phyloP scores from a whole-genome alignment of 2,329 filamentous ascomycete genomes.

The Reticulascus tulasneorum region DNA sequence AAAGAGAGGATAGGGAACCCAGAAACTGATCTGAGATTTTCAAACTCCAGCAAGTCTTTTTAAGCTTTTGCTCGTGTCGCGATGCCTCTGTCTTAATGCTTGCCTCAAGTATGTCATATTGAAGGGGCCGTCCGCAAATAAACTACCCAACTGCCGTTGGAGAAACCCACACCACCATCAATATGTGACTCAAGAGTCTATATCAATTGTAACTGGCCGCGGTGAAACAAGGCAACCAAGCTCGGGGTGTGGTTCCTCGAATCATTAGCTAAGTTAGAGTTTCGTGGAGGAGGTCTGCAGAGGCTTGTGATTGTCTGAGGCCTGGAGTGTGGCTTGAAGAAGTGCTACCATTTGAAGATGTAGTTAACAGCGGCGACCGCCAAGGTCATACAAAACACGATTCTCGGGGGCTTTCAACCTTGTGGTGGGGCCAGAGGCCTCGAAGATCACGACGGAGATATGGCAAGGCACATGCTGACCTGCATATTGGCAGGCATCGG shows the following conservation, averaged over 20 bases:
- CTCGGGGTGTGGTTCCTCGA: no score
- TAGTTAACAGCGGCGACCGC: no score
- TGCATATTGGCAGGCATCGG: background rate
- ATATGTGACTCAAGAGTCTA: constrained; percentile 3
- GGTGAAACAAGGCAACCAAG: constrained; percentile 3
- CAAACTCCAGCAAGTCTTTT: no score
- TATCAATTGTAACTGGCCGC: constrained; percentile 1
- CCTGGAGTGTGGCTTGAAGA: no score
- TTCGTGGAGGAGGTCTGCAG: no score
- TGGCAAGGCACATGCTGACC: constrained; percentile 1
- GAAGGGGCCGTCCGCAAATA: background rate
- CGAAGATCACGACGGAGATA: background rate
- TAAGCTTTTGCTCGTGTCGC: no score
- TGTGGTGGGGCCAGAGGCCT: constrained; percentile 1
- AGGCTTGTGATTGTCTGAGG: no score
- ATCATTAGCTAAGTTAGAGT: no score
- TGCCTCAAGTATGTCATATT: background rate
- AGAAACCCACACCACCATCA: constrained; percentile 3
- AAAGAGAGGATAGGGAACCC: no score
- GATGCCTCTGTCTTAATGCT: no score
- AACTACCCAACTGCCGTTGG: background rate
- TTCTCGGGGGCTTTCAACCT: background rate
- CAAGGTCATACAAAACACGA: background rate
- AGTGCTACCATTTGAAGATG: no score
- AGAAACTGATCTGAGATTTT: no score